phyloP scores from a whole-genome alignment of 805 yeast genomes.

The Nakazawaea anatomiae region DNA sequence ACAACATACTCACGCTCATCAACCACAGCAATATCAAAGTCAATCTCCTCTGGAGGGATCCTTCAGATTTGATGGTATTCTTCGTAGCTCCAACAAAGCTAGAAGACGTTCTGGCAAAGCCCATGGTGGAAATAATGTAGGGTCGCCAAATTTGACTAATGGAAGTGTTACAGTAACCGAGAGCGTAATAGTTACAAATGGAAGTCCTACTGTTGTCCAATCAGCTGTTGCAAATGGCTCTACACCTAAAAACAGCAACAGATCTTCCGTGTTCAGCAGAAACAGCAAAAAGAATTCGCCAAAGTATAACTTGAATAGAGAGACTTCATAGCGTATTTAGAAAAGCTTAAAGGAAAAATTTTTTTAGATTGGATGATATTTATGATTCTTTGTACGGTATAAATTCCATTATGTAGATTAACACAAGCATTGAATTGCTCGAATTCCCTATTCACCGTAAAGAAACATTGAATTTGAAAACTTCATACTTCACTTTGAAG shows the following conservation, averaged over 20 bases:
- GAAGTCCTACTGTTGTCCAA: neutral
- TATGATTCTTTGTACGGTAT: neutral
- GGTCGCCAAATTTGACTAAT: neutral
- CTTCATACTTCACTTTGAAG: too few relatives aligned
- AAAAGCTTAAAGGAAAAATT: neutral
- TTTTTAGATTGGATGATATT: neutral
- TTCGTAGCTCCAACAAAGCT: constrained; percentile 29
- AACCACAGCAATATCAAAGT: constrained; percentile 19
- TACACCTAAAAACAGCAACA: constrained; percentile 13
- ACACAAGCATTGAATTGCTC: too few relatives aligned
- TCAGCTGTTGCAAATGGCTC: neutral
- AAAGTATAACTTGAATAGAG: constrained; percentile 1
- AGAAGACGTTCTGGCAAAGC: constrained; percentile 23
- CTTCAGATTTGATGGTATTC: constrained; percentile 39
- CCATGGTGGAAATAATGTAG: neutral
- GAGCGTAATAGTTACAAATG: neutral
- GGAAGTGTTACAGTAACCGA: neutral
- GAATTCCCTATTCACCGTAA: too few relatives aligned
- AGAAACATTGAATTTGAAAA: too few relatives aligned
- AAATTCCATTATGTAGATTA: too few relatives aligned
- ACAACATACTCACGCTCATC: constrained; percentile 17
- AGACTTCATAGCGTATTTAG: neutral
- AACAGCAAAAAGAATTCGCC: constrained; percentile 10
- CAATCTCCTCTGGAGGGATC: constrained; percentile 26
- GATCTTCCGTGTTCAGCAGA: constrained; percentile 18